Evolutionary conservation across 352 stramenopile species (phyloP).

Genomic region (Pythium volutum): DNA sequence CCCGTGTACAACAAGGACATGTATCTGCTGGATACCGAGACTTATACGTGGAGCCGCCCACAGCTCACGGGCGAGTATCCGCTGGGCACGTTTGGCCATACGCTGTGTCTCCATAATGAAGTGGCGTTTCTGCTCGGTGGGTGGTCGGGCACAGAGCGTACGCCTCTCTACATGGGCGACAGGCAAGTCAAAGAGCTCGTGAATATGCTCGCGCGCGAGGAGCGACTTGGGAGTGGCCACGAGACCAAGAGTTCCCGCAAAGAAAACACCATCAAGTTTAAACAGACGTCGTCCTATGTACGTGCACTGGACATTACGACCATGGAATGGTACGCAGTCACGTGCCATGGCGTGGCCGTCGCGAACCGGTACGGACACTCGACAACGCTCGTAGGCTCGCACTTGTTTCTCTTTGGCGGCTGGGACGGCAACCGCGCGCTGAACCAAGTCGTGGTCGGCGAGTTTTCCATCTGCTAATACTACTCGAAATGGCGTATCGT

Average conservation of each 20-base stretch:
- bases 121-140: conserved; percentile 65
- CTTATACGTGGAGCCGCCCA: conserved; percentile 57
- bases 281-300: conserved; percentile 48
- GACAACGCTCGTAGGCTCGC: conserved; percentile 52
- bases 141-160: conserved; percentile 74
- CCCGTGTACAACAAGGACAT: conserved; percentile 78
- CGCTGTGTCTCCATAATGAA: conserved; percentile 39
- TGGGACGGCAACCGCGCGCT: conserved; percentile 82
- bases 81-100: conserved; percentile 60
- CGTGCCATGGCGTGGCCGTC: conserved; percentile 38
- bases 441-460: conserved; percentile 68
- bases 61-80: conserved; percentile 71
- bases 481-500: too few species aligned
- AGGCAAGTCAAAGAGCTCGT: conserved; percentile 60
- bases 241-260: conserved; percentile 32
- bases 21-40: conserved; percentile 59
- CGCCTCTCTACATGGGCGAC: conserved; percentile 76
- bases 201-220: conserved; percentile 47
- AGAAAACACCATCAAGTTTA: conserved; percentile 38
- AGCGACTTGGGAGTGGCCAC: conserved; percentile 45
- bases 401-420: conserved; percentile 76
- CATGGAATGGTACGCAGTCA: conserved; percentile 63
- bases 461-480: conserved; percentile 24
- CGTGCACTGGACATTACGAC: conserved; percentile 52
- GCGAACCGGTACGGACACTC: conserved; percentile 74